Conservation (phyloP, 2,329 filamentous ascomycete species). For the Sporothrix pallida region DNA sequence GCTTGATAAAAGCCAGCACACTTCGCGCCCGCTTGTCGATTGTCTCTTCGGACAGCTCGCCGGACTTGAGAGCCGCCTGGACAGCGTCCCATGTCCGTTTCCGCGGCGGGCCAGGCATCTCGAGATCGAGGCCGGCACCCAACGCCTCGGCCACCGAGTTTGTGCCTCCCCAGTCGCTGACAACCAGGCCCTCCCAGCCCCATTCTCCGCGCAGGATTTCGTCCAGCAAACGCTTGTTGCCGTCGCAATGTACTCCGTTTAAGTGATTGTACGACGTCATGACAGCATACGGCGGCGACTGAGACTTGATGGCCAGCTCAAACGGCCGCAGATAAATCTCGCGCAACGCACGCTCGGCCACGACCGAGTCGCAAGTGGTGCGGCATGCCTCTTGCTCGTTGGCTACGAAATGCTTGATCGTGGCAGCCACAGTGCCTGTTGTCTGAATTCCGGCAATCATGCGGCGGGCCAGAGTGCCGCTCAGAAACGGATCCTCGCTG, state of each 20-base stretch:
- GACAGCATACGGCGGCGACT: constrained; percentile 70
- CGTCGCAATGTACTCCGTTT: constrained; percentile 66
- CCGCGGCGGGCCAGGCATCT: constrained; percentile 60
- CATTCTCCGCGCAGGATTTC: constrained; percentile 65
- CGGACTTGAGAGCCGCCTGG: neutral
- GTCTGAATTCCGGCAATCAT: constrained; percentile 76
- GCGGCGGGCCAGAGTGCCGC: constrained; percentile 72
- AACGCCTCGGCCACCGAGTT: constrained; percentile 62
- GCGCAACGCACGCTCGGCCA: constrained; percentile 68
- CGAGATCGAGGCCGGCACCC: constrained; percentile 61
- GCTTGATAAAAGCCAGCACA: constrained; percentile 14
- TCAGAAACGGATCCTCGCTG: constrained; percentile 79
- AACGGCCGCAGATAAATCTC: constrained; percentile 77
- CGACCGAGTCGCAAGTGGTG: constrained; percentile 66
- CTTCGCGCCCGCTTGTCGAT: constrained; percentile 11
- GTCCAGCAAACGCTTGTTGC: constrained; percentile 60
- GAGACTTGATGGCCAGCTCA: constrained; percentile 68
- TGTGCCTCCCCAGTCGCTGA: constrained; percentile 64
- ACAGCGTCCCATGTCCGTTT: neutral
- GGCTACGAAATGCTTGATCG: constrained; percentile 78
- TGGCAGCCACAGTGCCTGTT: constrained; percentile 70
- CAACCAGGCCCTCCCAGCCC: constrained; percentile 64
- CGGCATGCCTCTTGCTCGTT: constrained; percentile 75
- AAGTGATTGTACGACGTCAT: constrained; percentile 73
- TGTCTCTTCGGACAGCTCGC: neutral